Evolutionary conservation across 2,329 filamentous ascomycete genomes (phyloP), one percentile per base, ranked within the genome.

Genomic region (Xylariaceae sp.): DNA sequence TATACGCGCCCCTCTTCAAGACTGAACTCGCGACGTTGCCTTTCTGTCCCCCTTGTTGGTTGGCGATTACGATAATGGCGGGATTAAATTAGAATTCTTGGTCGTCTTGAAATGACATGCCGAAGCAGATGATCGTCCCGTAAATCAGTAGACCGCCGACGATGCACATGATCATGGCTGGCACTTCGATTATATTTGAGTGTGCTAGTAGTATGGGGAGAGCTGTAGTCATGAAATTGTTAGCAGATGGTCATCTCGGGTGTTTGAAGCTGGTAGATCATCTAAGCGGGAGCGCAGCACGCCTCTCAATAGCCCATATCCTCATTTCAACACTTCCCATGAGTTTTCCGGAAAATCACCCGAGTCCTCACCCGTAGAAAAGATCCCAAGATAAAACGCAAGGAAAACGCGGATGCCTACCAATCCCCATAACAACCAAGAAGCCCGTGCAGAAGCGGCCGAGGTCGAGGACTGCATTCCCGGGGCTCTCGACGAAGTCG

Each of bases 91-190:
- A 97, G 72, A 97, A 99, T 65, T 97, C 94, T 69, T 95, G 88
- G 71, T 97, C 91, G 73, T 97, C 92, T 70, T 92, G 88, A 79
- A 99, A 99, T 77, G 97, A 99, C 85, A 96, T 88, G 62, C 88
- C 87, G 73, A 99, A 99, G 75, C 88, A 94, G 74, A 99, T 95
- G 70, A 99, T 96, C 46, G 94, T 99, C 53, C 90, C 89, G 74
- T 99, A 99, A 70, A 99, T 99, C 69, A 99, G 76, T 55, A 96
- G 77, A 49, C 94, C 94, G 26, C 94, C 94, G 49, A 92, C 75
- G 64, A 99, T 88, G 49, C 89, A 95, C 94, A 99, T 99, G 69
- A 90, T 76, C 85, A 96, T 95, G 46, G 94, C 94, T 49, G 89
- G 85, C 54, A 87, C 72, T 58, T 84, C 76, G 68, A 99, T 99